phyloP scores from a whole-genome alignment of 1,284 basidiomycete species.

The Athelia psychrophila region DNA sequence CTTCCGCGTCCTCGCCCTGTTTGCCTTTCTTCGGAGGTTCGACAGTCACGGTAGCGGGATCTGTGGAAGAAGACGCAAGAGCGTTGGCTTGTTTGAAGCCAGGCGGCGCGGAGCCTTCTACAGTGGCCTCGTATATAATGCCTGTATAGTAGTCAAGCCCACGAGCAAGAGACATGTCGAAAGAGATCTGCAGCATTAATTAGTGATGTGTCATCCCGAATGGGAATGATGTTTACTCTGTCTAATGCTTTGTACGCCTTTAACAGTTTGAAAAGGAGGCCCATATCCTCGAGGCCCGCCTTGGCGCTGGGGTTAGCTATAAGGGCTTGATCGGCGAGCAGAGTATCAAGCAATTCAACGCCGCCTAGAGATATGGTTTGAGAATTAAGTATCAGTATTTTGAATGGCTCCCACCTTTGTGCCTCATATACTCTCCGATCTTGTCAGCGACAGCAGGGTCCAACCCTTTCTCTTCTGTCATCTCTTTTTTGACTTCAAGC shows the following conservation, averaged over 20 bases:
- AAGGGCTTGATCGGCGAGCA: conserved; percentile 70
- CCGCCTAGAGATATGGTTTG: conserved; percentile 55
- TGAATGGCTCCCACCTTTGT: conserved; percentile 66
- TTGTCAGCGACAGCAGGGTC: conserved; percentile 84
- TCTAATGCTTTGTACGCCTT: conserved; percentile 80
- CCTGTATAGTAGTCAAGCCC: conserved; percentile 99
- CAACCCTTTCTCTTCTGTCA: conserved; percentile 95
- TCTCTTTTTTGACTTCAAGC: conserved; percentile 92
- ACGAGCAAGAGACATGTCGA: conserved; percentile 94
- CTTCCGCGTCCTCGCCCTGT: conserved; percentile 59
- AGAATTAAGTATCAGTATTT: background rate
- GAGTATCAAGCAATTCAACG: conserved; percentile 71
- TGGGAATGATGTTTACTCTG: conserved; percentile 43
- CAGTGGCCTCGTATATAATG: conserved; percentile 96
- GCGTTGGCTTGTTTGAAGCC: conserved; percentile 58
- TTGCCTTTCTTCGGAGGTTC: conserved; percentile 45
- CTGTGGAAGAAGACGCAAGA: conserved; percentile 37
- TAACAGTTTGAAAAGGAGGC: conserved; percentile 81
- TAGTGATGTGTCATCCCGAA: conserved; percentile 64
- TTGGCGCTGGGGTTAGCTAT: conserved; percentile 75
- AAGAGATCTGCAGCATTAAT: conserved; percentile 90
- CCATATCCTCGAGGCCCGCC: conserved; percentile 91
- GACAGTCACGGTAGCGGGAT: conserved; percentile 26
- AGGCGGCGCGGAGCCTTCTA: conserved; percentile 91
- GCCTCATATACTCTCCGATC: conserved; percentile 96